Conservation (phyloP, 805 yeast species). For the Ogataea pilisensis region DNA sequence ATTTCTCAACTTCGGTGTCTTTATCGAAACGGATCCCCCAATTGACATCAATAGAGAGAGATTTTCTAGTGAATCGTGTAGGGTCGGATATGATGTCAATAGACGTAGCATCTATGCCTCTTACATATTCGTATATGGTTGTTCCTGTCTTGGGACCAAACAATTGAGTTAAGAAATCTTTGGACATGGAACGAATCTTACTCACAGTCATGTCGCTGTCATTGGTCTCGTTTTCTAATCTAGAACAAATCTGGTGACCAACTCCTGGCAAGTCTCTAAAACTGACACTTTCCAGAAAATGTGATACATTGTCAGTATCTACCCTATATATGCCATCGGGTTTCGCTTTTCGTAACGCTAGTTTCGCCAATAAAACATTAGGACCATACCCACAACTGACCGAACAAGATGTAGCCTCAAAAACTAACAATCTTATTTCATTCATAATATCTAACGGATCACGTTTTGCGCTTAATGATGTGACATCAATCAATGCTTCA, state of each 20-base stretch:
- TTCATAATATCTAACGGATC: slow-evolving; percentile 28
- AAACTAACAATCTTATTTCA: slow-evolving; percentile 39
- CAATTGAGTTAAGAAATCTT: slow-evolving; percentile 34
- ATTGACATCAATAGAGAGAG: slow-evolving; percentile 83
- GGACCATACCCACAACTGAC: slow-evolving; percentile 78
- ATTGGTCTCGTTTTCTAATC: slow-evolving; percentile 36
- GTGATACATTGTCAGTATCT: slow-evolving; percentile 21
- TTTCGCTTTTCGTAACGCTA: slow-evolving; percentile 70
- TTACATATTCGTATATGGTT: slow-evolving; percentile 53
- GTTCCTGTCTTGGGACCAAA: slow-evolving; percentile 72
- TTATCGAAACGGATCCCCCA: slow-evolving; percentile 81
- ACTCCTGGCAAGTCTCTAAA: slow-evolving; percentile 57
- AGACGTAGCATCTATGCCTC: slow-evolving; percentile 65
- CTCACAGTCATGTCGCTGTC: slow-evolving; percentile 30
- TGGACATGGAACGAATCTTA: slow-evolving; percentile 35
- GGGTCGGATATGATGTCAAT: slow-evolving; percentile 50
- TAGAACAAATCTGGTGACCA: slow-evolving; percentile 48
- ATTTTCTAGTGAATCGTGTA: slow-evolving; percentile 55
- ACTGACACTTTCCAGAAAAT: slow-evolving; percentile 34
- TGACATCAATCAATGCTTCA: slow-evolving; percentile 78
- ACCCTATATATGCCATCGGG: slow-evolving; percentile 63
- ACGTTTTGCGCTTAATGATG: slow-evolving; percentile 18
- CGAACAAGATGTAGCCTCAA: slow-evolving; percentile 48
- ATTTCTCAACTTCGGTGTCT: slow-evolving; percentile 57
- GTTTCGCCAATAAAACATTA: slow-evolving; percentile 73